These are phyloP conservation scores for Mrakia gelida DNA, from an alignment of 768 basidiomycete genomes.

Conservation along the genomic window DNA sequence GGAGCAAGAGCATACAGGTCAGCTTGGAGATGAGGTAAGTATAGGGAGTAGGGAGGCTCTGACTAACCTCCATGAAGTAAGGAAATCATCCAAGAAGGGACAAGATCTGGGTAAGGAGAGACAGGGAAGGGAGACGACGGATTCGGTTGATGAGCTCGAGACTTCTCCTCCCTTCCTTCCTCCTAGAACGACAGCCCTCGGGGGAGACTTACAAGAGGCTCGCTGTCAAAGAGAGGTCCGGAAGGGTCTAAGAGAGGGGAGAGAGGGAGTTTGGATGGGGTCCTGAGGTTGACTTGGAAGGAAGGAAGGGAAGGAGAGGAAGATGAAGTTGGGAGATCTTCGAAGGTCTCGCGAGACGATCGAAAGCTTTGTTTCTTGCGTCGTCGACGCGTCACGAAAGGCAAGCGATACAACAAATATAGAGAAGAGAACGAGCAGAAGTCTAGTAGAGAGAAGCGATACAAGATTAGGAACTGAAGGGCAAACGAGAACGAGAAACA, in stretches of 20 bases:
- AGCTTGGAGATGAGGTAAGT: neutral
- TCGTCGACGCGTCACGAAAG: neutral
- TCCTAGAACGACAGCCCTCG: neutral
- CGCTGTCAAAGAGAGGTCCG: neutral
- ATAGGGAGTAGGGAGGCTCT: neutral
- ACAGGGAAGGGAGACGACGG: neutral
- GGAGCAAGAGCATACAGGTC: neutral
- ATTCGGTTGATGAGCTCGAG: neutral
- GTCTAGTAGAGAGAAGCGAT: too few species aligned
- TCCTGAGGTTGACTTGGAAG: neutral
- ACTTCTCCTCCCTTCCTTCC: neutral
- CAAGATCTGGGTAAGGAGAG: neutral
- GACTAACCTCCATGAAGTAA: conserved; percentile 26
- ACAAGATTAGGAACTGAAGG: too few species aligned
- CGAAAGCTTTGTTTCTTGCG: neutral
- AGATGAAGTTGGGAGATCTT: neutral
- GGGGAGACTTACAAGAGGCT: neutral
- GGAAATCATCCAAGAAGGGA: conserved; percentile 22
- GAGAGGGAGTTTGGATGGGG: neutral
- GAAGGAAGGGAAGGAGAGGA: neutral
- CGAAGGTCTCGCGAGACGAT: neutral
- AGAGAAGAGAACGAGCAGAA: neutral
- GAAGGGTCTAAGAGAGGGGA: neutral
- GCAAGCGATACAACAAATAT: neutral
- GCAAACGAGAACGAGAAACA: neutral